A percentile compares a stretch with the other conserved stretches of the same genome.
These are phyloP conservation scores for Podospora australis DNA, from an alignment of 495 filamentous ascomycete species.

Conservation along the genomic window DNA sequence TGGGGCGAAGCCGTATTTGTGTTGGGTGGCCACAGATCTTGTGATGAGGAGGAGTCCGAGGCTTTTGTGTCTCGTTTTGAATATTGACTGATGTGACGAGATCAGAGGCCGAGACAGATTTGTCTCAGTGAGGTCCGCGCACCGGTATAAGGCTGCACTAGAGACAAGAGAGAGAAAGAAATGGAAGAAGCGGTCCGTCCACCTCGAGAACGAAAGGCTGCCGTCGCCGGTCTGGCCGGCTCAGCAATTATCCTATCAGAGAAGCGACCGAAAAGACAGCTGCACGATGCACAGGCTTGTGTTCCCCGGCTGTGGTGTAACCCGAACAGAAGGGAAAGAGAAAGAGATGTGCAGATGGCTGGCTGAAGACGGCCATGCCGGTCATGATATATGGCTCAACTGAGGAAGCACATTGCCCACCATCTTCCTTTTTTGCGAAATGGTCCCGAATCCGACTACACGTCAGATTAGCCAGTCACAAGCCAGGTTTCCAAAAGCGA, in stretches of 20 bases:
- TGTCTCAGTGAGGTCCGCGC: too few species aligned
- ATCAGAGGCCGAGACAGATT: too few species aligned
- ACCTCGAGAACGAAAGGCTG: slow-evolving; percentile 7
- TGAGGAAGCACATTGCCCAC: background rate
- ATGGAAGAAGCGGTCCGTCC: slow-evolving; percentile 1
- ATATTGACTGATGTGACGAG: too few species aligned
- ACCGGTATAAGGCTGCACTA: too few species aligned
- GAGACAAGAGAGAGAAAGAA: background rate
- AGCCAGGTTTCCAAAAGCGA: slow-evolving; percentile 10
- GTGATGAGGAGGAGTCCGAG: too few species aligned
- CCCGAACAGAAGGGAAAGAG: slow-evolving; percentile 9
- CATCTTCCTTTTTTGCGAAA: background rate
- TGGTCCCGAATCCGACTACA: background rate
- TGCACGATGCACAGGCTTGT: background rate
- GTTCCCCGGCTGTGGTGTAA: slow-evolving; percentile 12
- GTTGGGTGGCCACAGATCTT: slow-evolving; percentile 32
- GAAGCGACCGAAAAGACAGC: slow-evolving; percentile 12
- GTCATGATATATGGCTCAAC: slow-evolving; percentile 9
- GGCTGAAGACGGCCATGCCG: slow-evolving; percentile 9
- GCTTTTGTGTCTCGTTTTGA: too few species aligned
- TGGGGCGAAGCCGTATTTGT: slow-evolving; percentile 21
- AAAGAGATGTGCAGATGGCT: slow-evolving; percentile 8
- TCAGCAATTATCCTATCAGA: slow-evolving; percentile 18
- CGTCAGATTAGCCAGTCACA: slow-evolving; percentile 17
- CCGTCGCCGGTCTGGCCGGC: slow-evolving; percentile 28